A percentile compares a stretch with the other conserved stretches of the same genome.
These are phyloP conservation scores for Didymella lethalis DNA, from an alignment of 2,329 filamentous ascomycete species.

Conservation along the genomic window DNA sequence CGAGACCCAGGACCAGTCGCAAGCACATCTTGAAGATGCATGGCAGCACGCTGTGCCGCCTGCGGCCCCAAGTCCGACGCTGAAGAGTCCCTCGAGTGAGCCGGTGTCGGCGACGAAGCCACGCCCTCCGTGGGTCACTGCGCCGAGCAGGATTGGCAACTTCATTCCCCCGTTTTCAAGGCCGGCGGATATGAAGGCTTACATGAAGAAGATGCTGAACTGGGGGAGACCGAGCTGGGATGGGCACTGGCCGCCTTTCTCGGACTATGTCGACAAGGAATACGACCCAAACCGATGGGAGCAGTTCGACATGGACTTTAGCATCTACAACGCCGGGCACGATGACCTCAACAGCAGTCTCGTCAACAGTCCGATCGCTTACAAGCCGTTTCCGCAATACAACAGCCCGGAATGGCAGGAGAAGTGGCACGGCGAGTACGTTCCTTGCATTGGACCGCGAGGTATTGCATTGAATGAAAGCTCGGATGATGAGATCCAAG, in stretches of 20 bases:
- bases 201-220: conserved; percentile 53
- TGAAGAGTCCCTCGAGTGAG: conserved; percentile 19
- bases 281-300: conserved; percentile 61
- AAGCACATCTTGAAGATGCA: conserved; percentile 32
- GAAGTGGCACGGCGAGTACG: conserved; percentile 64
- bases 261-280: conserved; percentile 52
- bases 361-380: conserved; percentile 60
- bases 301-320: conserved; percentile 51
- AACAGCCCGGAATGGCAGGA: conserved; percentile 68
- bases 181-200: conserved; percentile 43
- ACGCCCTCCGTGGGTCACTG: conserved; percentile 37
- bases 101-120: conserved; percentile 23
- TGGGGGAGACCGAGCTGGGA: conserved; percentile 52
- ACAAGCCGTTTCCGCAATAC: conserved; percentile 76
- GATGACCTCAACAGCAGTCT: conserved; percentile 37
- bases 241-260: conserved; percentile 56
- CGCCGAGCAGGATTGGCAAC: conserved; percentile 25
- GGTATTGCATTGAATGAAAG: conserved; percentile 61
- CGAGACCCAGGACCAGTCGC: conserved; percentile 20
- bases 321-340: conserved; percentile 50
- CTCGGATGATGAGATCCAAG: conserved; percentile 69
- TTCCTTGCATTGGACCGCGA: conserved; percentile 70
- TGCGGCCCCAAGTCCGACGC: conserved; percentile 9
- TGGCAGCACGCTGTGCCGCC: conserved; percentile 33
- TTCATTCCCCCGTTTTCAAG: conserved; percentile 28